phyloP scores from a whole-genome alignment of 177 flowering plant species.

The Vitis hybrid region DNA sequence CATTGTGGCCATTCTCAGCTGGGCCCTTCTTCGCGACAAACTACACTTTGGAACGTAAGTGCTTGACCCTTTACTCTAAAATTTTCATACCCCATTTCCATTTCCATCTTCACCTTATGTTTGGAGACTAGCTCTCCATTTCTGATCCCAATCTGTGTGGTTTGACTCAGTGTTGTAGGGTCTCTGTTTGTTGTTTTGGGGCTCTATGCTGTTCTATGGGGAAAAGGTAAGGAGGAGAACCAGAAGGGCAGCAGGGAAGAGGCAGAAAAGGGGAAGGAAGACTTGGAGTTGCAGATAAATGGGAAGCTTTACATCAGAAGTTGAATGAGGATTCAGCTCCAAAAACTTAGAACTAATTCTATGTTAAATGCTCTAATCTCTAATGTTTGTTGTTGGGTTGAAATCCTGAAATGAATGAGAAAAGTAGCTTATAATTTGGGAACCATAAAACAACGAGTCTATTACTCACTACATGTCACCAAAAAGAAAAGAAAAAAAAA shows the following conservation, averaged over 20 bases:
- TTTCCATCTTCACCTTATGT: neutral
- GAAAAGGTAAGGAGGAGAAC: conserved; percentile 58
- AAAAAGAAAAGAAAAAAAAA: no score
- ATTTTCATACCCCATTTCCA: no score
- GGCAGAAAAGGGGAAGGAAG: conserved; percentile 11
- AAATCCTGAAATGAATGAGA: no score
- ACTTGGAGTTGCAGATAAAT: conserved; percentile 23
- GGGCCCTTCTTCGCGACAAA: conserved; percentile 70
- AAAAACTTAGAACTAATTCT: neutral
- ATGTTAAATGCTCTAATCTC: neutral
- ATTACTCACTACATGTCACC: no score
- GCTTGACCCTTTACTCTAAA: neutral
- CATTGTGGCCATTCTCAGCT: conserved; percentile 66
- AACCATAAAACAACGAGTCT: no score
- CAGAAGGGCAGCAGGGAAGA: conserved; percentile 1
- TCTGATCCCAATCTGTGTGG: neutral
- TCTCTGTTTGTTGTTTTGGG: conserved; percentile 69
- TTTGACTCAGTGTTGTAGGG: conserved; percentile 55
- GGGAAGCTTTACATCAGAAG: conserved; percentile 1
- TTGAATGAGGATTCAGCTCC: neutral
- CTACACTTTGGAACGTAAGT: conserved; percentile 78
- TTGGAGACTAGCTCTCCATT: neutral
- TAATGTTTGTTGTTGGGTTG: no score
- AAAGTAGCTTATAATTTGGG: no score
- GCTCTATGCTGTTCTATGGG: conserved; percentile 89